These are phyloP conservation scores for Hibiscus trionum DNA, from an alignment of 345 rosid genomes.

Conservation along the genomic window DNA sequence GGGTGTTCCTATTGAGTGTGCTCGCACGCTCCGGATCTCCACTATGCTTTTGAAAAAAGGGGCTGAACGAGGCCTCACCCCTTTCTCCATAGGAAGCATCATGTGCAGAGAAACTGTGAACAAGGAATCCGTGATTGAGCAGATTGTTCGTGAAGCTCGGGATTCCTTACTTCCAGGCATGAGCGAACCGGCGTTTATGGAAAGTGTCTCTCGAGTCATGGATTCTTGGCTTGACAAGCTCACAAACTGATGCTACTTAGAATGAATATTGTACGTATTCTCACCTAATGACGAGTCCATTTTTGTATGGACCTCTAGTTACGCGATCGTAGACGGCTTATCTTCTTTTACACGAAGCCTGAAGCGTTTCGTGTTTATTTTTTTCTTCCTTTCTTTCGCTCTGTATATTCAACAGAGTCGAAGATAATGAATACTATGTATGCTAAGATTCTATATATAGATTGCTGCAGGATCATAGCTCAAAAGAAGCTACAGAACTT, in stretches of 20 bases:
- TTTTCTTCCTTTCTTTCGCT: conserved; percentile 8
- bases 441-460: neutral
- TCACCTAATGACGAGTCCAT: conserved; percentile 24
- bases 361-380: conserved; percentile 16
- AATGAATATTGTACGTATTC: conserved; percentile 12
- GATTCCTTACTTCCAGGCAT: conserved; percentile 53
- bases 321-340: conserved; percentile 22
- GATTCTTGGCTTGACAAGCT: conserved; percentile 51
- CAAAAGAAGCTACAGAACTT: neutral
- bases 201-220: conserved; percentile 52
- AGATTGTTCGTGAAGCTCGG: conserved; percentile 56
- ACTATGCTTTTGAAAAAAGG: conserved; percentile 92
- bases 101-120: conserved; percentile 78
- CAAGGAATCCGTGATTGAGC: conserved; percentile 65
- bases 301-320: conserved; percentile 29
- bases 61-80: conserved; percentile 58
- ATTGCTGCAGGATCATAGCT: neutral
- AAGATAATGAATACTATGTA: neutral
- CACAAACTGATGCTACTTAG: conserved; percentile 20
- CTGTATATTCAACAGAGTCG: conserved; percentile 17
- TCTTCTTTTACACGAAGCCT: conserved; percentile 17
- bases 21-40: conserved; percentile 62
- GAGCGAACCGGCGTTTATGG: conserved; percentile 60
- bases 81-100: conserved; percentile 70
- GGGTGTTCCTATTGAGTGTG: conserved; percentile 51